These are phyloP conservation scores for Chlamydomonas applanata DNA, from an alignment of 139 green algal genomes.

Conservation along the genomic window DNA sequence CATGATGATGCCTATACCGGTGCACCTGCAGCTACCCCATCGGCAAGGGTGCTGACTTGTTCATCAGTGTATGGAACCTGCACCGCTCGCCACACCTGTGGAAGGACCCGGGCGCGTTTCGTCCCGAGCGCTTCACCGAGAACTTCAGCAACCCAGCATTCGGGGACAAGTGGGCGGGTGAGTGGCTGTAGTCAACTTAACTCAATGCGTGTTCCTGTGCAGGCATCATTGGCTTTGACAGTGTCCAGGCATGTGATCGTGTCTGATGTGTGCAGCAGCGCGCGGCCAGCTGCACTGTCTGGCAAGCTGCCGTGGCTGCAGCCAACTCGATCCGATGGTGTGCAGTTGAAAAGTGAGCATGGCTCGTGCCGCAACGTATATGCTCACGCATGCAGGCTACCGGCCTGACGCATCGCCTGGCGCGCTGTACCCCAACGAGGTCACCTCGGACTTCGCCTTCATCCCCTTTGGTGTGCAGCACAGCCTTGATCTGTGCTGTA, in stretches of 20 bases:
- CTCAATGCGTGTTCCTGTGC: no score
- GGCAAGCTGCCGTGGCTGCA: no score
- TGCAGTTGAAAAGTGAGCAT: not conserved
- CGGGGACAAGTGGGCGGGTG: conserved; percentile 54
- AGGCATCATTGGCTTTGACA: no score
- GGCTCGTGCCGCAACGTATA: no score
- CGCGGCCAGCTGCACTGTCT: no score
- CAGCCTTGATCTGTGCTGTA: not conserved
- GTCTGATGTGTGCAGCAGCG: not conserved
- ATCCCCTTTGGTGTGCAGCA: conserved; percentile 83
- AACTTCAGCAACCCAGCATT: conserved; percentile 48
- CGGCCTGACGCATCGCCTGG: conserved; percentile 58
- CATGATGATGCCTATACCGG: not conserved
- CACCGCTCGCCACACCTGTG: conserved; percentile 94
- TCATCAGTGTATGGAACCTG: conserved; percentile 98
- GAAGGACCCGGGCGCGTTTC: conserved; percentile 90
- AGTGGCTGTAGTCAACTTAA: no score
- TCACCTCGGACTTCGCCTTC: conserved; percentile 93
- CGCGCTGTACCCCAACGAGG: conserved; percentile 94
- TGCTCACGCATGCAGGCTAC: conserved; percentile 41
- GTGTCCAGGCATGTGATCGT: no score
- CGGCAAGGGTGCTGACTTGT: conserved; percentile 92
- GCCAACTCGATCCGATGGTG: no score
- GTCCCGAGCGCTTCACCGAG: conserved; percentile 87
- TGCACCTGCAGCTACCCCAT: conserved; percentile 76